Base-by-base conservation (phyloP, 2,329 filamentous ascomycete genomes). In the Penicillium hesseltinei region DNA sequence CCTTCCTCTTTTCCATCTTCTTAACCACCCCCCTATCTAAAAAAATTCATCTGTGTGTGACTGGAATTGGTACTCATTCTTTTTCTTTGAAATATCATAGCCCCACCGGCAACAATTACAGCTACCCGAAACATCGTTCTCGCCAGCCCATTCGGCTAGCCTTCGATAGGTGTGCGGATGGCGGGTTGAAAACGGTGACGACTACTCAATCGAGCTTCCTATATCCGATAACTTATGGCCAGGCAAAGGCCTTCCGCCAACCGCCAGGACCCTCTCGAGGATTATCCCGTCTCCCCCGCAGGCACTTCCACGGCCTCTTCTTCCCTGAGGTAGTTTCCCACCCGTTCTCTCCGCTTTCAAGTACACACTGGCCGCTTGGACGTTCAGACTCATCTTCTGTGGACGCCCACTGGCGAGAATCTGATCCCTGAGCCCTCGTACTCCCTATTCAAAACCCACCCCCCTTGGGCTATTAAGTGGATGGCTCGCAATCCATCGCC, bases 141-240 rank as follows among this genome's bases (percentile, higher is more conserved):
- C 45, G 29, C 27, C 39, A 31, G 47, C 56, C 58, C 25, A 57
- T 51, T 59, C 56, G 49, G 53, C 50, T 52, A 68, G 53, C 46
- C 65, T 65, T 43, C 19, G 52, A 59, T 57, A 59, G 68, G 69
- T 51, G 8, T 51, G 48, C 74, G 74, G 69, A 78, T 78, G 77
- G 77, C 76, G 71, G 73, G 70, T 74, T 76, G 68, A 73, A 57
- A 40, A 69, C 67, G 68, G 72, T 67, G 58, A 65, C 58, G 62
- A 70, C 66, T 62, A 72, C 69, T 57, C 58, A 63, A 69, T 67
- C 64, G 48, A 69, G 64, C 65, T 67, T 66, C 65, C 60, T 49
- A 58, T 68, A 70, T 60, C 70, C 66, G 67, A 67, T 67, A 72
- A 77, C 75, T 73, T 77, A 78, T 79, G 77, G 76, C 75, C 73